Conservation (phyloP, 2,329 filamentous ascomycete species). For the Cladosporium halotolerans region DNA sequence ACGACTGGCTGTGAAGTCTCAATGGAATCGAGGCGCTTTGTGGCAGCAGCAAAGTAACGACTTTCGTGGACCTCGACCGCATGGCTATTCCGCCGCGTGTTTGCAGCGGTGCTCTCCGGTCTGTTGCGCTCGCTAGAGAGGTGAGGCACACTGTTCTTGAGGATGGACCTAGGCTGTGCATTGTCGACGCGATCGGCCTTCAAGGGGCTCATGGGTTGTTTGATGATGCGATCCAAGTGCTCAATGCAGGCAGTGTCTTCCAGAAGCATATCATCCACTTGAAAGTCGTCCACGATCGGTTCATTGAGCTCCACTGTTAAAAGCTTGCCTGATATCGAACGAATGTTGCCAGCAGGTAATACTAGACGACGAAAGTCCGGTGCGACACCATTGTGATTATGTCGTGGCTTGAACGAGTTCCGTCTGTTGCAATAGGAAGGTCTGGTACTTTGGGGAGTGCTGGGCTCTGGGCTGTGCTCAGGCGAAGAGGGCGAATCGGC, state of each 20-base stretch:
- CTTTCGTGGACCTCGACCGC: conserved; percentile 16
- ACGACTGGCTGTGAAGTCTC: not conserved
- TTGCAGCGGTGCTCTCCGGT: conserved; percentile 19
- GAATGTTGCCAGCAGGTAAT: not conserved
- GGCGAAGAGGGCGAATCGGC: not conserved
- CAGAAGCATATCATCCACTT: conserved; percentile 4
- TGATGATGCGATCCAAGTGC: not conserved
- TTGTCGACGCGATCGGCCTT: not conserved
- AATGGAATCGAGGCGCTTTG: conserved; percentile 2
- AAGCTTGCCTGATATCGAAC: too few species aligned
- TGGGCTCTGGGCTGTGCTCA: not conserved
- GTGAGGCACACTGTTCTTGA: conserved; percentile 16
- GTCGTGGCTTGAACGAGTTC: not conserved
- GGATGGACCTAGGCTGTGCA: conserved; percentile 18
- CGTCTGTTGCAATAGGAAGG: not conserved
- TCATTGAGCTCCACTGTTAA: conserved; percentile 19
- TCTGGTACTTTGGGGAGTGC: not conserved
- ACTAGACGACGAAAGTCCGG: not conserved
- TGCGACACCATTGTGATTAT: not conserved
- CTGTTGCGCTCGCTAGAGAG: conserved; percentile 11
- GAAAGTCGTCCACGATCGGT: conserved; percentile 16
- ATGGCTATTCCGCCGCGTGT: conserved; percentile 25
- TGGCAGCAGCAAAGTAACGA: conserved; percentile 22
- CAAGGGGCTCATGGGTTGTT: not conserved
- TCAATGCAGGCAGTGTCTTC: not conserved